These are phyloP conservation scores for Vickermania ingenoplastis DNA, from an alignment of 208 protist genomes.

Conservation along the genomic window DNA sequence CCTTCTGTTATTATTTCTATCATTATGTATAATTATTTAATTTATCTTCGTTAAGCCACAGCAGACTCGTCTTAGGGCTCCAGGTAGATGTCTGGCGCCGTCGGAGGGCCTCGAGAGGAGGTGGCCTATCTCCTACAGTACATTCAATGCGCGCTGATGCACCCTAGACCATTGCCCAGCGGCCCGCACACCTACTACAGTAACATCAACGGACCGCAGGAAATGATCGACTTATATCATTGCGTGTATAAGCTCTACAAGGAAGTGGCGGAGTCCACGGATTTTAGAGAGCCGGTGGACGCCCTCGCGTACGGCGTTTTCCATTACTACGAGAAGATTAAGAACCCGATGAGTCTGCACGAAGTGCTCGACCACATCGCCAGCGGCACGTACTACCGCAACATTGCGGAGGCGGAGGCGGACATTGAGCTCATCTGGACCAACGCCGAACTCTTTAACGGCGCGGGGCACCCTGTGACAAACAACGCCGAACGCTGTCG, in stretches of 20 bases:
- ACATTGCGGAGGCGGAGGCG: slow-evolving; percentile 31
- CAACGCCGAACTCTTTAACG: slow-evolving; percentile 69
- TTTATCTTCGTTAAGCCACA: too few species aligned
- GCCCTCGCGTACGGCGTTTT: slow-evolving; percentile 48
- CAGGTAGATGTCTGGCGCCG: too few species aligned
- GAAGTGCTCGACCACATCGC: slow-evolving; percentile 57
- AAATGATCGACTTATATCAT: slow-evolving; percentile 62
- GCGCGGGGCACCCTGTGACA: slow-evolving; percentile 30
- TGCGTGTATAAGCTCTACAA: slow-evolving; percentile 74
- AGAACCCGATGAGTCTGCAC: slow-evolving; percentile 53
- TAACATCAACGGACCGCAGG: slow-evolving; percentile 25
- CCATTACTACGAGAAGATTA: slow-evolving; percentile 63
- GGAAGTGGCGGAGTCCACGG: slow-evolving; percentile 42
- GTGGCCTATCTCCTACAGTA: slow-evolving; percentile 58
- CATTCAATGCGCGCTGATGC: slow-evolving; percentile 53
- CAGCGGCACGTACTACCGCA: slow-evolving; percentile 31
- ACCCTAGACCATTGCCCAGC: slow-evolving; percentile 48
- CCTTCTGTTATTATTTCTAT: too few species aligned
- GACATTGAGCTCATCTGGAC: slow-evolving; percentile 71
- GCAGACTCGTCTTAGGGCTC: too few species aligned
- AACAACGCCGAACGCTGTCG: slow-evolving; percentile 36
- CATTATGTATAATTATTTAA: too few species aligned
- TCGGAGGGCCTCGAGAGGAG: too few species aligned
- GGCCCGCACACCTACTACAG: slow-evolving; percentile 48
- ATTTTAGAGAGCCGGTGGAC: slow-evolving; percentile 76